Evolutionary conservation across 2,329 filamentous ascomycete genomes (phyloP).

Genomic region (Intubia oerlemansii): DNA sequence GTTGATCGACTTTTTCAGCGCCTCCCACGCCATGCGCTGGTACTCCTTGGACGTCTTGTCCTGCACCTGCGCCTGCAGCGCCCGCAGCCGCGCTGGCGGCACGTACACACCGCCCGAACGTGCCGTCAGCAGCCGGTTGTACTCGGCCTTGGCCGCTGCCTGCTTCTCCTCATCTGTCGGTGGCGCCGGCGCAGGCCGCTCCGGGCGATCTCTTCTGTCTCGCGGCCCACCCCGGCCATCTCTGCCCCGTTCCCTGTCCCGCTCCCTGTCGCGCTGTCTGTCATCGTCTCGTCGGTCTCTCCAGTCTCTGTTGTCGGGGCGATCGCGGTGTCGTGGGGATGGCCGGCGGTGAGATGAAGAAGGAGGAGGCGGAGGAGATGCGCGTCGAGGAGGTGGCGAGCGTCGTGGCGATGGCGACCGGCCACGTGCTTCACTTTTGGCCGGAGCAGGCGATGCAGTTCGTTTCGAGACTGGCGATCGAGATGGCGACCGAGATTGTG

Average conservation of each 20-base stretch:
- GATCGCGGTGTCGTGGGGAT: conserved; percentile 1
- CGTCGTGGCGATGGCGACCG: conserved; percentile 1
- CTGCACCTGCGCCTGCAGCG: conserved; percentile 88
- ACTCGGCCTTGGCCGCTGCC: conserved; percentile 74
- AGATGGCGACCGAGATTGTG: background rate
- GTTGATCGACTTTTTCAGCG: conserved; percentile 96
- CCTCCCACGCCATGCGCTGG: conserved; percentile 98
- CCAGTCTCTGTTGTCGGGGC: too few species aligned
- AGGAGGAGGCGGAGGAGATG: too few species aligned
- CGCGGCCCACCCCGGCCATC: too few species aligned
- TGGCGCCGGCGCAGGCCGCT: conserved; percentile 14
- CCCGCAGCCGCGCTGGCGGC: conserved; percentile 72
- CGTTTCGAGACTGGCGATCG: too few species aligned
- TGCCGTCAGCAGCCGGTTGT: conserved; percentile 79
- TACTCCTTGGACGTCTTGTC: conserved; percentile 94
- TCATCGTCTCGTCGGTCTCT: too few species aligned
- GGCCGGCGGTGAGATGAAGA: too few species aligned
- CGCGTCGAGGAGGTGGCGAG: background rate
- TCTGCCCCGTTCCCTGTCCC: too few species aligned
- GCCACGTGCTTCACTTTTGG: too few species aligned
- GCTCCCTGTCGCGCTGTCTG: too few species aligned
- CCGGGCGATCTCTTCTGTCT: too few species aligned
- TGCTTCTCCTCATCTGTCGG: conserved; percentile 67
- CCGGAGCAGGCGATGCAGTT: background rate
- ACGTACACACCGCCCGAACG: conserved; percentile 94